Conservation (phyloP, 768 basidiomycete species). For the Asterophora parasitica region DNA sequence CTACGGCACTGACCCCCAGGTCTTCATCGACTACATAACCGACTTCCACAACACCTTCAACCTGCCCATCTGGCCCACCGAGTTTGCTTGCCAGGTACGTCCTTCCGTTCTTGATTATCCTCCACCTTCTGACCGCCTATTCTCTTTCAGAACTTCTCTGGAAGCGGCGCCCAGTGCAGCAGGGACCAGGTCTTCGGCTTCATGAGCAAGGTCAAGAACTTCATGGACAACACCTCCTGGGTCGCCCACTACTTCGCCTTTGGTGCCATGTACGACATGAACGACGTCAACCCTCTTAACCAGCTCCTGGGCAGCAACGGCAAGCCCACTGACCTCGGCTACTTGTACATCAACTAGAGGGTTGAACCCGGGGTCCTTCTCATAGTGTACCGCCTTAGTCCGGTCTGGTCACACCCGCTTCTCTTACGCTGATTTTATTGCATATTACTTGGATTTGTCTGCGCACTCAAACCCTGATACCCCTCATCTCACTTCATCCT, state of each 20-base stretch:
- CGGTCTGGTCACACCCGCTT: background rate
- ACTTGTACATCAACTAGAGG: conserved; percentile 38
- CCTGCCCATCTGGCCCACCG: conserved; percentile 55
- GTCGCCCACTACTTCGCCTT: conserved; percentile 51
- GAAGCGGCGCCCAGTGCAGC: conserved; percentile 37
- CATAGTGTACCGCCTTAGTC: no score
- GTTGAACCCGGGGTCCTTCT: background rate
- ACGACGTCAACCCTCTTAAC: conserved; percentile 53
- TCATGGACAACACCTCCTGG: conserved; percentile 39
- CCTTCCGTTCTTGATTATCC: no score
- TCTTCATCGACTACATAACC: conserved; percentile 49
- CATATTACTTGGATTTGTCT: conserved; percentile 14
- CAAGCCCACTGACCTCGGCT: conserved; percentile 49
- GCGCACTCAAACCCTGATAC: conserved; percentile 14
- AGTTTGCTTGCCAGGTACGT: conserved; percentile 63
- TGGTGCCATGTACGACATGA: conserved; percentile 58
- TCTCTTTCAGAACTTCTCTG: conserved; percentile 44
- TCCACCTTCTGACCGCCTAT: no score
- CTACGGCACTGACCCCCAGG: conserved; percentile 50
- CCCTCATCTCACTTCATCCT: conserved; percentile 9
- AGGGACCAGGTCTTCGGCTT: conserved; percentile 41
- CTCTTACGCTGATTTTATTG: conserved; percentile 4
- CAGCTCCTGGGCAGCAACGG: conserved; percentile 42
- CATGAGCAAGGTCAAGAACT: conserved; percentile 39
- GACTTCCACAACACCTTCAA: conserved; percentile 41